These are phyloP conservation scores for Gossypium armourianum DNA, from an alignment of 441 rosid species.

Conservation along the genomic window DNA sequence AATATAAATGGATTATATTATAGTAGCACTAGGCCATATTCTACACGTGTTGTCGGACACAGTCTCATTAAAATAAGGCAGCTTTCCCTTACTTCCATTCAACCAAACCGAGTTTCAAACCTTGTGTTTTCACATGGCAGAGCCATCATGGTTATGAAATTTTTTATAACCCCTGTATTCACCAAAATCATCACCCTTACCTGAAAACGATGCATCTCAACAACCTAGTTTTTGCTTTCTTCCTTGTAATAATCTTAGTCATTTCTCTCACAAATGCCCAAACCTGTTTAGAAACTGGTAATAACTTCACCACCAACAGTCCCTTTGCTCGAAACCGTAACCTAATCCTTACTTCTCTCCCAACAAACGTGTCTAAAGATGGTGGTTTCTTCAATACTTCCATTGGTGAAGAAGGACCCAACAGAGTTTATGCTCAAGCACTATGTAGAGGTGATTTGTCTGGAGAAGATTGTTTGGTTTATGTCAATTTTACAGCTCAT, in stretches of 20 bases:
- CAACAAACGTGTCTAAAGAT: conserved; percentile 15
- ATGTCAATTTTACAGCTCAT: background rate
- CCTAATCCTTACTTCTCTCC: conserved; percentile 19
- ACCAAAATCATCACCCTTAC: background rate
- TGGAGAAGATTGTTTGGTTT: background rate
- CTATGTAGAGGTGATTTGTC: conserved; percentile 15
- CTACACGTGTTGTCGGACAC: no score
- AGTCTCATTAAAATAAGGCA: no score
- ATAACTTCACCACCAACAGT: conserved; percentile 12
- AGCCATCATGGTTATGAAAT: no score
- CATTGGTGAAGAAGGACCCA: conserved; percentile 18
- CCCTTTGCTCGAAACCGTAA: conserved; percentile 11
- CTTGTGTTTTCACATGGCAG: no score
- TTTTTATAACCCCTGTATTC: background rate
- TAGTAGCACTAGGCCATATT: no score
- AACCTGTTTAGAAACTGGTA: background rate
- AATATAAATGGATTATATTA: no score
- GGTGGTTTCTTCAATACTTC: conserved; percentile 26
- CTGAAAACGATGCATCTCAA: background rate
- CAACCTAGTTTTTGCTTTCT: background rate
- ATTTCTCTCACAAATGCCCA: background rate
- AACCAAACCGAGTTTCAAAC: no score
- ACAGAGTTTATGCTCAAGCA: conserved; percentile 27
- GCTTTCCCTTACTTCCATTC: no score
- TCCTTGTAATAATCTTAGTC: background rate